Conservation (phyloP, 352 stramenopile genomes). For the Phytophthora cryptogea region DNA sequence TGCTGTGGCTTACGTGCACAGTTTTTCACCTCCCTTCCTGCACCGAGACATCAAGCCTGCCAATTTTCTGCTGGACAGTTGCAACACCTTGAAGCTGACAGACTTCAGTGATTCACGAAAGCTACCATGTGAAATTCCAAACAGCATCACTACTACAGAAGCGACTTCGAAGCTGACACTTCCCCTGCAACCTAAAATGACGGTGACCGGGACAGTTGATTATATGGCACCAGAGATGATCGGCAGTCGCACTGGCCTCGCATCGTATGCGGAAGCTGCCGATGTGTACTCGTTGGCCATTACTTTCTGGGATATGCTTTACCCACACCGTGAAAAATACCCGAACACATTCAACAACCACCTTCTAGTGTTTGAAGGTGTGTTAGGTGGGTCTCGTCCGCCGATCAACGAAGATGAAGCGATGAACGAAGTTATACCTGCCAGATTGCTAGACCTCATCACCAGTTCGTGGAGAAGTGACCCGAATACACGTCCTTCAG, state of each 20-base stretch:
- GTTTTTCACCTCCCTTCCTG: constrained; percentile 57
- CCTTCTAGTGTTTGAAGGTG: constrained; percentile 49
- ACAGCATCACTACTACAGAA: not conserved
- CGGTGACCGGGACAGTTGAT: constrained; percentile 61
- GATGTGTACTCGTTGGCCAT: constrained; percentile 76
- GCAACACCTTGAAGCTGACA: constrained; percentile 53
- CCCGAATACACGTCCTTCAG: constrained; percentile 42
- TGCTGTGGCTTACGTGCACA: constrained; percentile 62
- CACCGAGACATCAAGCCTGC: constrained; percentile 64
- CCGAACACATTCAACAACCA: constrained; percentile 40
- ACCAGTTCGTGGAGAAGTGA: constrained; percentile 51
- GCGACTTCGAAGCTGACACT: not conserved
- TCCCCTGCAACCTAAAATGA: constrained; percentile 40
- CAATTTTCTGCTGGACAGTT: constrained; percentile 55
- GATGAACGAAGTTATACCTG: constrained; percentile 27
- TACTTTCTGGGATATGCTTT: constrained; percentile 75
- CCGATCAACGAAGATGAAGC: constrained; percentile 24
- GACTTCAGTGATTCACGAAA: constrained; percentile 60
- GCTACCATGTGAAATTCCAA: constrained; percentile 26
- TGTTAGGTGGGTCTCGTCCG: constrained; percentile 45
- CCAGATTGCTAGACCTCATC: constrained; percentile 52
- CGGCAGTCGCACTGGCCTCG: constrained; percentile 39
- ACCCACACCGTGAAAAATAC: constrained; percentile 53
- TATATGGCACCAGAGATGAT: constrained; percentile 83
- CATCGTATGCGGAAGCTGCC: constrained; percentile 55